Conservation (phyloP, 345 rosid genomes). For the Noccaea bulbosa region DNA sequence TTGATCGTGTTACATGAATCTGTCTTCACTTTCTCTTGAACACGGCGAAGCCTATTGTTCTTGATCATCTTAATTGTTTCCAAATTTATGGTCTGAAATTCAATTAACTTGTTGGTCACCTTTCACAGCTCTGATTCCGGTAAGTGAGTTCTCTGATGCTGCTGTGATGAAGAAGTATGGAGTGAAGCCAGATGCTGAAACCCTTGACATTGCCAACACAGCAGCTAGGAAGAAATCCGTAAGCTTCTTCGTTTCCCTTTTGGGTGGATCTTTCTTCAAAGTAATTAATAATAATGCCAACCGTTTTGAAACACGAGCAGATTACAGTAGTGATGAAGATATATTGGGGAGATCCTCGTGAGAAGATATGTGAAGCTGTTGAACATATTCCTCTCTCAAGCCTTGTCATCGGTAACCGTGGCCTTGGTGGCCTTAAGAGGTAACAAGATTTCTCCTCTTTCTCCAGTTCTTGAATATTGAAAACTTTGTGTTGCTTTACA, state of each 20-base stretch:
- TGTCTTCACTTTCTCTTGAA: not conserved
- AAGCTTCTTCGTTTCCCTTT: not conserved
- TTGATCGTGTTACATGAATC: not conserved
- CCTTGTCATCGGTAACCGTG: slow-evolving; percentile 80
- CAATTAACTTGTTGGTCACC: not conserved
- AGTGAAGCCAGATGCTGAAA: slow-evolving; percentile 69
- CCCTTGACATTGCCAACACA: slow-evolving; percentile 68
- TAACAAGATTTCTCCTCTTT: slow-evolving; percentile 24
- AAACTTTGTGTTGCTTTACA: not conserved
- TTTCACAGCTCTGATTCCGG: slow-evolving; percentile 79
- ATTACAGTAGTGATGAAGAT: slow-evolving; percentile 65
- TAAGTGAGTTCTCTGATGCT: slow-evolving; percentile 63
- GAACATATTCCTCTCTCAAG: slow-evolving; percentile 72
- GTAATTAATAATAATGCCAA: not conserved
- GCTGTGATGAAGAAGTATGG: slow-evolving; percentile 71
- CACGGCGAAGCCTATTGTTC: slow-evolving; percentile 10
- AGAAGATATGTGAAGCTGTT: slow-evolving; percentile 78
- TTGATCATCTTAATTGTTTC: not conserved
- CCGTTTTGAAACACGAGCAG: slow-evolving; percentile 37
- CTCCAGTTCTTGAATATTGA: not conserved
- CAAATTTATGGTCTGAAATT: not conserved
- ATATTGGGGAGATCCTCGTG: slow-evolving; percentile 89
- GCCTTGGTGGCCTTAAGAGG: slow-evolving; percentile 84
- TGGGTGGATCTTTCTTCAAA: not conserved
- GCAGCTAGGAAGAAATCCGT: slow-evolving; percentile 63